Evolutionary conservation across 257 asterid species (phyloP).

Genomic region (Capsicum rhomboideum): DNA sequence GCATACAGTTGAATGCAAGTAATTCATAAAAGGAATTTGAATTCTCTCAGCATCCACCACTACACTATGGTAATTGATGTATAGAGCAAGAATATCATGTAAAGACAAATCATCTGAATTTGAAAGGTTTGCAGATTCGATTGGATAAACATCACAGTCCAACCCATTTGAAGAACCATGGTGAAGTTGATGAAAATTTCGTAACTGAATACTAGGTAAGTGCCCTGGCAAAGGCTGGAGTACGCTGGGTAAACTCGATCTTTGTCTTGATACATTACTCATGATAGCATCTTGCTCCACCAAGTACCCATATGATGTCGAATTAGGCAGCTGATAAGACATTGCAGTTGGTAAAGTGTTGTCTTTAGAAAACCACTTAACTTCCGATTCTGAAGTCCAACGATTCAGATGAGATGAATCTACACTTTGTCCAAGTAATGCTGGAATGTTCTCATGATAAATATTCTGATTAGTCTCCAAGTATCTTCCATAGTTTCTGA

Average conservation of each 20-base stretch:
- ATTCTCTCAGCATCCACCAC: slow-evolving; percentile 10
- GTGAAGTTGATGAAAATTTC: neutral
- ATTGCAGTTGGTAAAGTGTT: slow-evolving; percentile 14
- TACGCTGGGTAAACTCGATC: slow-evolving; percentile 5
- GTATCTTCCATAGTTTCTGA: neutral
- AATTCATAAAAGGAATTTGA: slow-evolving; percentile 20
- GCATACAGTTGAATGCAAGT: slow-evolving; percentile 27
- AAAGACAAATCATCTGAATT: slow-evolving; percentile 2
- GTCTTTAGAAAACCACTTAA: slow-evolving; percentile 8
- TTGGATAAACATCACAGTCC: neutral
- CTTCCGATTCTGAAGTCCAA: slow-evolving; percentile 8
- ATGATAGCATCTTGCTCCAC: slow-evolving; percentile 7
- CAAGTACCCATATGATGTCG: slow-evolving; percentile 6
- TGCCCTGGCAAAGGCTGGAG: slow-evolving; percentile 10
- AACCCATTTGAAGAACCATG: neutral
- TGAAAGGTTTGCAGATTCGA: slow-evolving; percentile 9
- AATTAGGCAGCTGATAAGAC: slow-evolving; percentile 15
- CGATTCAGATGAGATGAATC: slow-evolving; percentile 5
- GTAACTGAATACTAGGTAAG: slow-evolving; percentile 9
- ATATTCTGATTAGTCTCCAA: slow-evolving; percentile 12
- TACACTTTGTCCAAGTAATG: slow-evolving; percentile 1
- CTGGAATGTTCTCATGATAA: slow-evolving; percentile 12
- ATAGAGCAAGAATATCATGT: slow-evolving; percentile 19
- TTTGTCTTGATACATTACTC: neutral
- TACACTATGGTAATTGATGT: slow-evolving; percentile 17